Percentiles rank a stretch among this genome's conserved stretches.
phyloP scores from a whole-genome alignment of 345 rosid species.

The Dovyalis caffra region DNA sequence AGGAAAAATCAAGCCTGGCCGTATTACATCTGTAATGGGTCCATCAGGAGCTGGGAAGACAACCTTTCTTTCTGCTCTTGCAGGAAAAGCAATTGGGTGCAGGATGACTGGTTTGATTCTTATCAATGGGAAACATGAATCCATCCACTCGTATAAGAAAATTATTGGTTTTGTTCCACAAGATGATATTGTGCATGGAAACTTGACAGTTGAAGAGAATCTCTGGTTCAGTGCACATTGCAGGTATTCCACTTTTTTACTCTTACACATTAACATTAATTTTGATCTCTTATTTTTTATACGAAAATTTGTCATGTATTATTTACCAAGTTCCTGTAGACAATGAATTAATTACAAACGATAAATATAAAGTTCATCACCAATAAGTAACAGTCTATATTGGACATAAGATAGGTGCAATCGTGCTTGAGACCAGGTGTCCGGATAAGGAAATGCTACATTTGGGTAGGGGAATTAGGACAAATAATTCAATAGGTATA shows the following conservation, averaged over 20 bases:
- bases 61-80: slow-evolving; percentile 83
- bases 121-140: slow-evolving; percentile 67
- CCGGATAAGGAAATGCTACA: not conserved
- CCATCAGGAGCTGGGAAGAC: slow-evolving; percentile 99
- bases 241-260: slow-evolving; percentile 39
- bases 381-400: not conserved
- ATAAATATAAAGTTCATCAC: not conserved
- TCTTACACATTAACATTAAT: not conserved
- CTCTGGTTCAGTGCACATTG: slow-evolving; percentile 95
- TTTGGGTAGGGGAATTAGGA: not conserved
- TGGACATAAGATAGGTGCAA: not conserved
- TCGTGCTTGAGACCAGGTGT: not conserved
- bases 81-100: slow-evolving; percentile 85
- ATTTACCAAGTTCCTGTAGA: not conserved
- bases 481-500: not conserved
- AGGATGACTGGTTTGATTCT: slow-evolving; percentile 60
- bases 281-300: not conserved
- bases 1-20: slow-evolving; percentile 78
- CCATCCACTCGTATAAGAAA: slow-evolving; percentile 80
- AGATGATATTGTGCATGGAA: slow-evolving; percentile 93
- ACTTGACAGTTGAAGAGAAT: slow-evolving; percentile 94
- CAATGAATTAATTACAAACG: not conserved
- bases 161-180: slow-evolving; percentile 92
- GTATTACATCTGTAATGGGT: slow-evolving; percentile 93
- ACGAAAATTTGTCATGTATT: not conserved